These are phyloP conservation scores for Phlebiopsis gigantea DNA, from an alignment of 768 basidiomycete species.

Conservation along the genomic window DNA sequence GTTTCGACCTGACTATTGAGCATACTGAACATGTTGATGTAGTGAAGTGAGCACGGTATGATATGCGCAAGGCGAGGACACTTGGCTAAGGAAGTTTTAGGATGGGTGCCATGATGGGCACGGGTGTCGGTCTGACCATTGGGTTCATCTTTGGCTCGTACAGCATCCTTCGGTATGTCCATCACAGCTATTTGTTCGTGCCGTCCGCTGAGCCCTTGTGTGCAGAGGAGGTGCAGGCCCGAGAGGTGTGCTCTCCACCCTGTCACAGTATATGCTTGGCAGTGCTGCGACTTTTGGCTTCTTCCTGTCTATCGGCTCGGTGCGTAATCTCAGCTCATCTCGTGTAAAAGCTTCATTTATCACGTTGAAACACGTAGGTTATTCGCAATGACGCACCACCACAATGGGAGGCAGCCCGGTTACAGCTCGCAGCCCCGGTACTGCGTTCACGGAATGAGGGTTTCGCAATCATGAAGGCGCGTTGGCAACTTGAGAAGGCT, in stretches of 20 bases:
- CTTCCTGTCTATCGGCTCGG: conserved; percentile 93
- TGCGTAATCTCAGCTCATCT: conserved; percentile 31
- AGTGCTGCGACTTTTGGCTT: conserved; percentile 97
- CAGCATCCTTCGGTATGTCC: conserved; percentile 80
- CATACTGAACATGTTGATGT: background rate
- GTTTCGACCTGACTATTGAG: background rate
- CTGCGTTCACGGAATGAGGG: conserved; percentile 67
- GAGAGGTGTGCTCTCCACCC: conserved; percentile 81
- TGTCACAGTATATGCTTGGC: conserved; percentile 97
- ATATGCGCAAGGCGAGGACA: background rate
- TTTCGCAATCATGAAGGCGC: conserved; percentile 60
- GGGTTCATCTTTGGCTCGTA: conserved; percentile 96
- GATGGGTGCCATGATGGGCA: conserved; percentile 91
- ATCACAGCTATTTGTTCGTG: background rate
- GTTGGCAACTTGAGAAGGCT: conserved; percentile 49
- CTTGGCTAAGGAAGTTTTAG: conserved; percentile 32
- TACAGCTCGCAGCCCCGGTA: conserved; percentile 51
- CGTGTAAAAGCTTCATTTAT: background rate
- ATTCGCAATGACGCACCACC: conserved; percentile 79
- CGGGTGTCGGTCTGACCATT: conserved; percentile 91
- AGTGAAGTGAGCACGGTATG: conserved; percentile 25
- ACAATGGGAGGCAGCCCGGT: conserved; percentile 57
- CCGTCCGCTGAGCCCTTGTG: background rate
- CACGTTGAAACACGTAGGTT: conserved; percentile 44
- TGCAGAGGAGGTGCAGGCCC: conserved; percentile 85